Conservation (phyloP, 2,329 filamentous ascomycete genomes). For the Alternaria sp. region DNA sequence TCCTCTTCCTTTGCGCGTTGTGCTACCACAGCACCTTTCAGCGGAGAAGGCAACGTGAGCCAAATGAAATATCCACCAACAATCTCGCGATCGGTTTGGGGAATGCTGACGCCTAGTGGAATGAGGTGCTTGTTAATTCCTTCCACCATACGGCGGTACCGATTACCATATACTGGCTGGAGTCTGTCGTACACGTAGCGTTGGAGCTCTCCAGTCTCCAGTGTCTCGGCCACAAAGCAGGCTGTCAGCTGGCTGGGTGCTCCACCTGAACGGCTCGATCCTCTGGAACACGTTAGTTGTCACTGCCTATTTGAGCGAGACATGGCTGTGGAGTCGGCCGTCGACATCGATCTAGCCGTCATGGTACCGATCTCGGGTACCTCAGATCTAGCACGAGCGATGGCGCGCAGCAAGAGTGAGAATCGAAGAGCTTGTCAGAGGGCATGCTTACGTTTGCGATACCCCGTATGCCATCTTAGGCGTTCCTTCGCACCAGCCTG, state of each 20-base stretch:
- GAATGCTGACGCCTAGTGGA: conserved; percentile 67
- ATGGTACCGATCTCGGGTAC: background rate
- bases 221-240: conserved; percentile 63
- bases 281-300: conserved; percentile 53
- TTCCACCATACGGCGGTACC: conserved; percentile 64
- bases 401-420: conserved; percentile 1
- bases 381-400: background rate
- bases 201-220: conserved; percentile 62
- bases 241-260: conserved; percentile 67
- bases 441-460: conserved; percentile 63
- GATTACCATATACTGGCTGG: conserved; percentile 63
- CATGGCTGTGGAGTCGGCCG: conserved; percentile 6
- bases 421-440: background rate
- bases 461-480: conserved; percentile 67
- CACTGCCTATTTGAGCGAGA: conserved; percentile 12
- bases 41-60: conserved; percentile 67
- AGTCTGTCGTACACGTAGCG: conserved; percentile 62
- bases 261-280: conserved; percentile 66
- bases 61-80: conserved; percentile 90
- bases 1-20: conserved; percentile 67
- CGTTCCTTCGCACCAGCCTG: conserved; percentile 86
- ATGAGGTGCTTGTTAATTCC: conserved; percentile 68
- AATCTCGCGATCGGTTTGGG: conserved; percentile 56
- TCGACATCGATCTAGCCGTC: background rate
- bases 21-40: conserved; percentile 65